Conservation (phyloP, 2,329 filamentous ascomycete species). For the Sclerotinia glacialis region DNA sequence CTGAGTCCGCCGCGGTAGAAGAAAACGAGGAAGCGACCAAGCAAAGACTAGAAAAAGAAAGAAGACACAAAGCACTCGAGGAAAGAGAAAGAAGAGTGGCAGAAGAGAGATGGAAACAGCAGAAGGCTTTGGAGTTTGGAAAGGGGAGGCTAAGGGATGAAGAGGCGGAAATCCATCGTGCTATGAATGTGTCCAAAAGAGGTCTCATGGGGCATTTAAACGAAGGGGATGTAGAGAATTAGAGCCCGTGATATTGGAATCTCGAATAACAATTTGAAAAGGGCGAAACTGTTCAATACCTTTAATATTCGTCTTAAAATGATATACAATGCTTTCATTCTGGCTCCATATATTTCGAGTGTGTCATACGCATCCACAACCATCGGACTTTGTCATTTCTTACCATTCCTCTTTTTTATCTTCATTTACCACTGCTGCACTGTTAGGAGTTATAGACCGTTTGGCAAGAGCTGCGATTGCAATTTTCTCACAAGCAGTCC, state of each 20-base stretch:
- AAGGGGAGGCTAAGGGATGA: constrained; percentile 62
- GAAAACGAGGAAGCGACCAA: constrained; percentile 53
- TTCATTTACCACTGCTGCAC: no score
- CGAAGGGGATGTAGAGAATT: constrained; percentile 24
- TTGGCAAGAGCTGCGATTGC: background rate
- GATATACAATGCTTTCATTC: background rate
- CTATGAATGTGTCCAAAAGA: constrained; percentile 66
- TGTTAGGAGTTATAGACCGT: background rate
- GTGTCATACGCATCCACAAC: background rate
- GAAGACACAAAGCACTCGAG: constrained; percentile 64
- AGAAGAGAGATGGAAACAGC: constrained; percentile 60
- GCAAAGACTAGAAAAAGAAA: constrained; percentile 52
- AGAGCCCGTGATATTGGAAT: background rate
- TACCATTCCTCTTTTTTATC: no score
- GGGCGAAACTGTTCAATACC: background rate
- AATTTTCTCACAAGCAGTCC: no score
- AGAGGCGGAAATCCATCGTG: constrained; percentile 64
- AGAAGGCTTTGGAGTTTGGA: constrained; percentile 57
- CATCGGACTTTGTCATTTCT: background rate
- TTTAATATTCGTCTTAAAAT: background rate
- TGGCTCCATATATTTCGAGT: background rate
- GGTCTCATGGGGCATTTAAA: constrained; percentile 61
- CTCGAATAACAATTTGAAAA: background rate
- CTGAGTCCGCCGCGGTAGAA: constrained; percentile 45
- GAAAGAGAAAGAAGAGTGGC: constrained; percentile 62